A percentile compares a stretch with the other conserved stretches of the same genome.
phyloP scores from a whole-genome alignment of 1,284 basidiomycete genomes.

The Exsudoporus floridanus region DNA sequence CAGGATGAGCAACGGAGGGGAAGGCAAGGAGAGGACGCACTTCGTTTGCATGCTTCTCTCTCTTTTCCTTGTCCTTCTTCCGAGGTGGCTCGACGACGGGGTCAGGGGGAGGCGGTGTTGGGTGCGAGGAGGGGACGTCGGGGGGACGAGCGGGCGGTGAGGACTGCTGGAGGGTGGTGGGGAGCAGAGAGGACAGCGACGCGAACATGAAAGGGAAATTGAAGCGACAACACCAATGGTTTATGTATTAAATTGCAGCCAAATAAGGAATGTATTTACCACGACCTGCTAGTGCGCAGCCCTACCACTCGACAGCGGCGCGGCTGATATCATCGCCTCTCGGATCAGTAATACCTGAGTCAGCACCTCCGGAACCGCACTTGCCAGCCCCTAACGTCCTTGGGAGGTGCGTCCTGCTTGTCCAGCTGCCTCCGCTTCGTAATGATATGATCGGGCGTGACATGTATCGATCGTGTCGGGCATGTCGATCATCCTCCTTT shows the following conservation, averaged over 20 bases:
- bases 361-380: too few relatives aligned
- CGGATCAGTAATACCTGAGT: too few relatives aligned
- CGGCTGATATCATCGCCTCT: too few relatives aligned
- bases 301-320: too few relatives aligned
- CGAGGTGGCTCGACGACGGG: slow-evolving; percentile 23
- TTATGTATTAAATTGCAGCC: slow-evolving; percentile 17
- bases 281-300: too few relatives aligned
- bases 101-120: not conserved
- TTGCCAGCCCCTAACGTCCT: too few relatives aligned
- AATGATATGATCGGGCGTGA: too few relatives aligned
- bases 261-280: slow-evolving; percentile 12
- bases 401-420: too few relatives aligned
- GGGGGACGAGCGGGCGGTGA: slow-evolving; percentile 16
- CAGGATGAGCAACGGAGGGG: slow-evolving; percentile 9
- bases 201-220: slow-evolving; percentile 51
- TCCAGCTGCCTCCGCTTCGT: too few relatives aligned
- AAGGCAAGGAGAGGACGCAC: slow-evolving; percentile 35
- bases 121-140: slow-evolving; percentile 26
- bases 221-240: not conserved
- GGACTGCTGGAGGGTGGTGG: slow-evolving; percentile 47
- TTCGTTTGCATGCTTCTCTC: slow-evolving; percentile 54
- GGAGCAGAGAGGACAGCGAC: slow-evolving; percentile 59
- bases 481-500: too few relatives aligned
- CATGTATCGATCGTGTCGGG: too few relatives aligned
- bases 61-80: slow-evolving; percentile 41